Conservation (phyloP, 2,329 filamentous ascomycete species). For the Trichoderma guizhouense region DNA sequence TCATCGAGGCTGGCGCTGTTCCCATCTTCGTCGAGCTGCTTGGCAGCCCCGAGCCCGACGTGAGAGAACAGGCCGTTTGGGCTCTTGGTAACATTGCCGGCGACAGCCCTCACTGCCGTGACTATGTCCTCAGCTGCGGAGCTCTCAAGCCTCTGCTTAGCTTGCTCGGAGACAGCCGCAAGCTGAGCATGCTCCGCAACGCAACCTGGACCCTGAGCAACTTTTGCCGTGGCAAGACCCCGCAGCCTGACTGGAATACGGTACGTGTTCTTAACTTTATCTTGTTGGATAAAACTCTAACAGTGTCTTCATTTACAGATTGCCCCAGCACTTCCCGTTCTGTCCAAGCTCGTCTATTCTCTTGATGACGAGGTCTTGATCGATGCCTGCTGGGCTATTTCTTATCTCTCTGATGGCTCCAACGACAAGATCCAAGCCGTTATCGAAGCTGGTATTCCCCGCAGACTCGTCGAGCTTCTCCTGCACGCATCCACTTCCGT, state of each 20-base stretch:
- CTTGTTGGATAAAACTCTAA: background rate
- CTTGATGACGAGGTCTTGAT: constrained; percentile 97
- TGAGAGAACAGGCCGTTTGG: constrained; percentile 97
- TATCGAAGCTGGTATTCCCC: constrained; percentile 95
- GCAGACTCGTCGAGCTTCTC: constrained; percentile 90
- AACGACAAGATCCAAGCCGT: constrained; percentile 99
- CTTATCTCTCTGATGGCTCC: constrained; percentile 93
- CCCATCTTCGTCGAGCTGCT: constrained; percentile 98
- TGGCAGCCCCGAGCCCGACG: constrained; percentile 93
- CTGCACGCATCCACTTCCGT: constrained; percentile 99
- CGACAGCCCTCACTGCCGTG: constrained; percentile 94
- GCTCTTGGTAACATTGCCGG: constrained; percentile 97
- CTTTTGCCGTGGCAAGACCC: constrained; percentile 99
- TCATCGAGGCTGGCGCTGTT: constrained; percentile 96
- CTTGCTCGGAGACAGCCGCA: constrained; percentile 93
- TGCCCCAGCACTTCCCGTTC: constrained; percentile 85
- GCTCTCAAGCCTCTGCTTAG: constrained; percentile 86
- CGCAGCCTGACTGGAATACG: constrained; percentile 95
- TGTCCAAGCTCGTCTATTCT: constrained; percentile 97
- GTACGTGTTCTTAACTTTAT: constrained; percentile 52
- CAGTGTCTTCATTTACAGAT: constrained; percentile 57
- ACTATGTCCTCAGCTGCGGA: constrained; percentile 89
- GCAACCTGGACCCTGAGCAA: constrained; percentile 99
- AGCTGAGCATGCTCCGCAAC: constrained; percentile 98
- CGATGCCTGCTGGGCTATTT: constrained; percentile 99